Base-by-base conservation (phyloP, 2,329 filamentous ascomycete species). In the Clonostachys chloroleuca region DNA sequence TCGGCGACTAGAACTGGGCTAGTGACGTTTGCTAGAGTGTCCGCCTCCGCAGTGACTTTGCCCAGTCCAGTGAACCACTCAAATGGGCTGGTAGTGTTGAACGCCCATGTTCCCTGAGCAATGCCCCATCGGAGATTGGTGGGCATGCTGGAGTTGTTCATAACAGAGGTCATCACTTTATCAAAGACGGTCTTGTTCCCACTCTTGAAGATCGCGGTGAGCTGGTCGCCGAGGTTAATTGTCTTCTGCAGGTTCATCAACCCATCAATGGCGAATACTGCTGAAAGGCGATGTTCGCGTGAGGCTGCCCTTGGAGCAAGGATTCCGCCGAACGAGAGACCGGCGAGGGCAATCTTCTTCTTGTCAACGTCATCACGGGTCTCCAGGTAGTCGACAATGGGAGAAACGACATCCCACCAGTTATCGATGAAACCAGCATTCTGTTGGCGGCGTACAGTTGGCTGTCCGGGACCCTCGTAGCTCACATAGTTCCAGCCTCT, bases 401-500 rank as follows among this genome's bases (percentile, higher is more conserved):
- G 69, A 0, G 60, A 64, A 5, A 68, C 58, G 0, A 68, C 70
- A 8, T 49, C 56, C 53, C 71, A 67, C 70, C 71, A 75, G 18
- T 73, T 60, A 0, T 60, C 61, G 16, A 72, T 70, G 52, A 75
- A 75, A 4, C 67, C 69, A 2, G 73, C 42, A 5, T 60, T 53
- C 39, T 76, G 67, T 0, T 65, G 47, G 2, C 73, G 65, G 10
- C 67, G 64, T 2, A 70, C 64, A 0, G 59, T 66, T 4, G 63
- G 61, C 51, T 76, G 72, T 0, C 72, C 72, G 0, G 72, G 73
- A 0, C 73, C 73, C 40, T 76, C 72, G 50, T 71, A 77, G 0
- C 66, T 66, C 9, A 75, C 60, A 33, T 63, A 59, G 45, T 75
- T 73, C 53, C 60, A 71, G 3, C 72, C 72, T 0, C 67, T 58